Base-by-base conservation (phyloP, 2,329 filamentous ascomycete genomes). In the Clonostachys rosea region DNA sequence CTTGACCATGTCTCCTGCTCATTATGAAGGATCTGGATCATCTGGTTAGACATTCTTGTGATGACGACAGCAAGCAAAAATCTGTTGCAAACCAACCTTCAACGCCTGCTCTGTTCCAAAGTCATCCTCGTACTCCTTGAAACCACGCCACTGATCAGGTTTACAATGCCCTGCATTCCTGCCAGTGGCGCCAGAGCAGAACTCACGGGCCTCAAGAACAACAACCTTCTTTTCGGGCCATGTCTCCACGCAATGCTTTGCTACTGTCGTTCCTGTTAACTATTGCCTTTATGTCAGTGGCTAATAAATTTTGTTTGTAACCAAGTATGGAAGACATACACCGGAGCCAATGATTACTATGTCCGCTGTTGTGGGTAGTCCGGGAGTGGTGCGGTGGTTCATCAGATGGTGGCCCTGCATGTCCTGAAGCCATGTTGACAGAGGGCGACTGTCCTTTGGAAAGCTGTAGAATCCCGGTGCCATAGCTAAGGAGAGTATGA, bases 101-200 rank as follows among this genome's bases (percentile, higher is more conserved):
- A 52, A 41, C 12, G 50, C 48, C 14, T 50, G 48, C 30, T 46
- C 34, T 5, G 45, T 42, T 4, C 50, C 50, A 48, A 52, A 52
- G 3, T 18, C 41, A 5, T 45, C 41, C 33, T 47, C 48, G 24
- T 46, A 50, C 11, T 46, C 42, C 14, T 7, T 8, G 24, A 50
- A 52, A 13, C 50, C 50, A 20, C 50, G 50, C 50, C 50, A 52
- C 20, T 52, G 50, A 11, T 52, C 50, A n/a, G 50, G 50, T 9
- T 52, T 52, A 13, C 50, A 50, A 11, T 52, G 48, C 4, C 50
- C 50, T 47, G 24, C 24, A 30, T 30, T 30, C 24, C 24, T 30
- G 24, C 24, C 24, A 3, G 24, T 30, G 17, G 50, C 50, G 14
- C 48, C 50, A 13, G 50, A 52, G 43, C 50, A 52, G 35, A 52